Evolutionary conservation across 2,329 filamentous ascomycete genomes (phyloP), one percentile per base, ranked within the genome.

Genomic region (Paramyrothecium roridum): DNA sequence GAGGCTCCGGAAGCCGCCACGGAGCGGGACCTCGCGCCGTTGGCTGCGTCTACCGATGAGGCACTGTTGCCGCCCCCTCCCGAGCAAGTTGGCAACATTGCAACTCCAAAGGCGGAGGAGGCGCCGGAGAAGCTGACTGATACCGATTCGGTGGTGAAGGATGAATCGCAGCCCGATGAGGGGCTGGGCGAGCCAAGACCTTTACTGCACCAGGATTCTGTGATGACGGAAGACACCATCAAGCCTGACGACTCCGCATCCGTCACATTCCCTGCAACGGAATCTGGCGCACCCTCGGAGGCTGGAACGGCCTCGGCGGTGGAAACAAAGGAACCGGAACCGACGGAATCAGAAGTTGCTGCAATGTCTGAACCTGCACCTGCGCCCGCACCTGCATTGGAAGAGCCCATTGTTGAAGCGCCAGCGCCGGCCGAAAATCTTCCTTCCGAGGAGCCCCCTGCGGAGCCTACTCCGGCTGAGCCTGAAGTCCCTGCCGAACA

Each of bases 61-160:
- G 53, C 68, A 6, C 53, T 73, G 16, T 56, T 74, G 1, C 73
- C 70, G 11, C 72, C 72, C 8, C 73, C 73, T 1, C 71, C 67
- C 0, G 73, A 75, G 22, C 70, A 75, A 56, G 73, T 75, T 11
- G 73, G 73, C 26, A 75, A 75, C 17, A 75, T 75, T 53, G 62
- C 67, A 12, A 69, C 69, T 7, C 71, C 73, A 3, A 68, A 64
- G 52, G 59, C 64, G 17, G 68, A 70, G 3, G 64, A 67, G 3
- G 56, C 58, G 8, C 52, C 53, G 1, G 60, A 62, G 11, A 66
- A 65, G 34, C 59, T 53, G 0, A 61, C 62, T 8, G 66, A 68
- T 19, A 56, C 54, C 12, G 66, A 63, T 19, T 59, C 64, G 7
- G 69, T 67, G 51, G 53, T 57, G n/a, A 59, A 59, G n/a, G 63